A percentile compares a stretch with the other conserved stretches of the same genome.
phyloP scores from a whole-genome alignment of 805 yeast genomes.

The Spathaspora sp. region DNA sequence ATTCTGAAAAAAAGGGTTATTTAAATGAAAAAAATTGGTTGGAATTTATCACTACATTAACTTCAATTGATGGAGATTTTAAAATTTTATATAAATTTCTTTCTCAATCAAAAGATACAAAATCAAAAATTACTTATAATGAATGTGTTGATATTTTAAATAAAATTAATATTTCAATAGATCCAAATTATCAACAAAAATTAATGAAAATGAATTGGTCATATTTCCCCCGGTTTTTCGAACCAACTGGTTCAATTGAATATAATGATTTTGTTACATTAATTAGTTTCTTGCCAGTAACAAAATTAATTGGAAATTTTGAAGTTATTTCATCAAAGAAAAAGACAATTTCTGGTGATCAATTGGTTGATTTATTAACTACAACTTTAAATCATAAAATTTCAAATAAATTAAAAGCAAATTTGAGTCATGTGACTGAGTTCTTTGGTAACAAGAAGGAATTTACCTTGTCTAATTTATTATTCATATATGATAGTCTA shows the following conservation, averaged over 20 bases:
- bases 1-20: conserved; percentile 65
- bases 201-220: conserved; percentile 40
- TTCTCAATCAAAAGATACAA: conserved; percentile 11
- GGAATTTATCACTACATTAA: conserved; percentile 55
- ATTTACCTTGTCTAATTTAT: conserved; percentile 35
- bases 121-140: conserved; percentile 23
- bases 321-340: conserved; percentile 32
- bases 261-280: conserved; percentile 38
- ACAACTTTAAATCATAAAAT: conserved; percentile 41
- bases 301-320: conserved; percentile 41
- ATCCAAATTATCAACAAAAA: conserved; percentile 39
- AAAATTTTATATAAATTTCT: conserved; percentile 23
- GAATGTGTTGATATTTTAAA: conserved; percentile 34
- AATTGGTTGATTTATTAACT: conserved; percentile 29
- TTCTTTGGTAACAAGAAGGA: conserved; percentile 25
- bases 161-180: conserved; percentile 37
- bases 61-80: conserved; percentile 26
- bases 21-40: conserved; percentile 70
- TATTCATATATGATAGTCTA: conserved; percentile 38
- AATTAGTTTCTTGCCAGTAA: conserved; percentile 41
- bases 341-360: conserved; percentile 26
- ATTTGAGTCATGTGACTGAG: conserved; percentile 31
- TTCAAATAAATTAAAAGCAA: conserved; percentile 32
- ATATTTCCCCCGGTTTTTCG: conserved; percentile 37
- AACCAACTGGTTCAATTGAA: conserved; percentile 35